These are phyloP conservation scores for Thraustochytrium striatum DNA, from an alignment of 352 stramenopile genomes.

Conservation along the genomic window DNA sequence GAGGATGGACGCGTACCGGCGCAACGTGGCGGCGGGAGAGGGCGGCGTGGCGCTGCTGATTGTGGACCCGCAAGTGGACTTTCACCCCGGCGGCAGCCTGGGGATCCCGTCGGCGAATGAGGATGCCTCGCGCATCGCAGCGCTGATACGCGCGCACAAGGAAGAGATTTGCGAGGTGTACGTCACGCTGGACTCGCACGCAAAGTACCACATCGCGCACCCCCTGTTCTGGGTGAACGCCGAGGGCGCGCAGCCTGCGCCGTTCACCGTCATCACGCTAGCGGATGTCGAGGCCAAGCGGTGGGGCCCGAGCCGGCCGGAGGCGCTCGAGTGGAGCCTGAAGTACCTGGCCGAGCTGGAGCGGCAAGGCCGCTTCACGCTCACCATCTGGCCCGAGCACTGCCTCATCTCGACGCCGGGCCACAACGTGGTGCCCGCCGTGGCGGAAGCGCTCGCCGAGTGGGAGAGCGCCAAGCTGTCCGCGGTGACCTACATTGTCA, in stretches of 20 bases:
- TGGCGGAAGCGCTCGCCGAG: constrained; percentile 74
- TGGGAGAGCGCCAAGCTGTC: constrained; percentile 64
- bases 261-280: constrained; percentile 89
- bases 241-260: constrained; percentile 64
- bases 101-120: constrained; percentile 84
- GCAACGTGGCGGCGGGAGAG: background rate
- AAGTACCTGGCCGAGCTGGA: constrained; percentile 58
- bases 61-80: constrained; percentile 91
- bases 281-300: constrained; percentile 45
- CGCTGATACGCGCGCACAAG: constrained; percentile 71
- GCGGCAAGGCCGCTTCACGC: constrained; percentile 80
- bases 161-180: constrained; percentile 73
- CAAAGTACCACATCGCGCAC: constrained; percentile 90
- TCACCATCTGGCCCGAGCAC: constrained; percentile 94
- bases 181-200: constrained; percentile 92
- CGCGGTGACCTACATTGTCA: constrained; percentile 58
- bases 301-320: constrained; percentile 47
- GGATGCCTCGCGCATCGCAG: constrained; percentile 79
- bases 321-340: constrained; percentile 24
- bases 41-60: constrained; percentile 76
- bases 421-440: constrained; percentile 75
- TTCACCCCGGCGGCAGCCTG: constrained; percentile 87
- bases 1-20: background rate
- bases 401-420: constrained; percentile 84
- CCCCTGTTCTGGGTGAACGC: constrained; percentile 81